phyloP scores from a whole-genome alignment of 179 eudicot genomes.

The Beta macrorhiza region DNA sequence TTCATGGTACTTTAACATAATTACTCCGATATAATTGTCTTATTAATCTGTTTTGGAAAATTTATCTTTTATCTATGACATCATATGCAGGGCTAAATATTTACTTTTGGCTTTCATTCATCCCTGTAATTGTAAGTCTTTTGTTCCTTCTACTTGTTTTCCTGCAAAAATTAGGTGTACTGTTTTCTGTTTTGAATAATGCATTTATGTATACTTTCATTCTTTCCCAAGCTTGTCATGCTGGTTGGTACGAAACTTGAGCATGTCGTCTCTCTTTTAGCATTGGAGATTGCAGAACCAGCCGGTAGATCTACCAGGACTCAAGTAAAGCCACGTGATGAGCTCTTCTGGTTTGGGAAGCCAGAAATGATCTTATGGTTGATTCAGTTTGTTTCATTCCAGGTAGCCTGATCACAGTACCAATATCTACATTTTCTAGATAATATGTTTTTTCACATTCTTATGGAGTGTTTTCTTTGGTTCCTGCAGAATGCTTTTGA shows the following conservation, averaged over 20 bases:
- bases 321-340: constrained; percentile 54
- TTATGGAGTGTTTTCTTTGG: constrained; percentile 1
- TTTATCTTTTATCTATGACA: background rate
- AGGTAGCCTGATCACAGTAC: constrained; percentile 29
- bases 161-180: background rate
- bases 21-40: background rate
- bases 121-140: constrained; percentile 44
- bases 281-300: constrained; percentile 44
- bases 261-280: constrained; percentile 50
- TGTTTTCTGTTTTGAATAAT: background rate
- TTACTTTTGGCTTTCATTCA: constrained; percentile 55
- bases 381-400: constrained; percentile 52
- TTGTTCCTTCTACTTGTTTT: background rate
- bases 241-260: constrained; percentile 54
- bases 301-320: constrained; percentile 33
- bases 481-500: constrained; percentile 50
- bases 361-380: constrained; percentile 44
- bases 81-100: constrained; percentile 44
- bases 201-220: background rate
- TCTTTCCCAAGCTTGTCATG: constrained; percentile 42
- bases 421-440: background rate
- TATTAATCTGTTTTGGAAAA: background rate
- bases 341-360: constrained; percentile 55
- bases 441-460: too few species aligned
- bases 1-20: constrained; percentile 35